Base-by-base conservation (phyloP, 2,329 filamentous ascomycete genomes). In the Pseudogymnoascus sp. region DNA sequence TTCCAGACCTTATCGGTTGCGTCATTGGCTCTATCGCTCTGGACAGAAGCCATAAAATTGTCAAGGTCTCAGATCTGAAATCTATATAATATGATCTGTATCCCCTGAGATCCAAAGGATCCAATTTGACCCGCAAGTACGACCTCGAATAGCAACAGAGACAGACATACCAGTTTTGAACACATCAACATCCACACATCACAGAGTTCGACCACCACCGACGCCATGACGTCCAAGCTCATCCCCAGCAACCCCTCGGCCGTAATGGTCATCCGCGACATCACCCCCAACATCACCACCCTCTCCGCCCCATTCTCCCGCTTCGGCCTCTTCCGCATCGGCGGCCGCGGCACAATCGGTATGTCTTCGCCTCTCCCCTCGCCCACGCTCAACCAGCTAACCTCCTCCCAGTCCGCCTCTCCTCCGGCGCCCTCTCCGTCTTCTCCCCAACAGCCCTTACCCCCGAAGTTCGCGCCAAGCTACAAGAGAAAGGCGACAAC, bases 401-500 rank as follows among this genome's bases (percentile, higher is more conserved):
- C 64, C 53, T 67, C 71, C 37, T 11, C 56, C 62, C 68, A 91
- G 91, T 96, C 65, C 89, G 87, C 69, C 84, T 99, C 69, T 82
- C 85, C 64, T 87, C 86, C 8, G 92, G 92, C 63, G 79, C 83
- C 53, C 84, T 97, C 42, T 90, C 91, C 68, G 87, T 97, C 74
- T 97, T 97, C 82, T 96, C 92, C 0, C 95, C 95, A 16, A 90
- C 95, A 19, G 89, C 88, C 13, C 82, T 97, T 63, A 97, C 93
- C 2, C 82, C 87, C 2, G 85, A 88, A 64, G 86, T 92, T 40
- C 85, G 82, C 66, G 74, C 79, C 68, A 86, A 88, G 73, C 79
- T 90, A 61, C 77, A 81, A 62, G 80, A 85, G n/a, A 78, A 91
- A 63, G 86, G 86, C 66, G 86, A 87, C 60, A 81, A 85, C 44